These are phyloP conservation scores for Fagus crenata DNA, from an alignment of 306 rosid species.

Conservation along the genomic window DNA sequence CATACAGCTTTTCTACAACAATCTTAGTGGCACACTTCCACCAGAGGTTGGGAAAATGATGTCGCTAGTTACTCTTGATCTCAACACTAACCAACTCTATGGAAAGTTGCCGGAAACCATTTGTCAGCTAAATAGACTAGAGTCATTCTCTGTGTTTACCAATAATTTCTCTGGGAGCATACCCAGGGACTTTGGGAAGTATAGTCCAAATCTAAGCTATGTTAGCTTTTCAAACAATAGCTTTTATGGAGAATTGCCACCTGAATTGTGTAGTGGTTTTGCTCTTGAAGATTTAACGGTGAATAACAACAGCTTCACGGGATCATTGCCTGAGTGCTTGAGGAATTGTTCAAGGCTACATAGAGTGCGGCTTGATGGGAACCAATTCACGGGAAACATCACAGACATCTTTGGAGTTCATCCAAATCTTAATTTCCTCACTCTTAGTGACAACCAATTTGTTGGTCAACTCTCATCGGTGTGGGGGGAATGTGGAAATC, in stretches of 20 bases:
- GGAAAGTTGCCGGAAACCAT: conserved; percentile 60
- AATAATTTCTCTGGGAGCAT: conserved; percentile 54
- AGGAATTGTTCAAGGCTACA: conserved; percentile 46
- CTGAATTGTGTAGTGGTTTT: conserved; percentile 47
- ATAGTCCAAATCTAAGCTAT: conserved; percentile 33
- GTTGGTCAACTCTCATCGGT: conserved; percentile 51
- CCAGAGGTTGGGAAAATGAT: conserved; percentile 54
- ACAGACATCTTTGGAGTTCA: conserved; percentile 45
- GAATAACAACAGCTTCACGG: conserved; percentile 50
- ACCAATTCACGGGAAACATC: conserved; percentile 56
- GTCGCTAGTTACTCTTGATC: conserved; percentile 42
- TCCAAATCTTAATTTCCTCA: conserved; percentile 31
- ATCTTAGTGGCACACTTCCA: conserved; percentile 51
- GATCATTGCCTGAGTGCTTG: conserved; percentile 59
- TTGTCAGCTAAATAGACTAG: conserved; percentile 30
- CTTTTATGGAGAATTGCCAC: conserved; percentile 66
- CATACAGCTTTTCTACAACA: conserved; percentile 44
- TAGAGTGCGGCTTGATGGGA: conserved; percentile 55
- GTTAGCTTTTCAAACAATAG: conserved; percentile 58
- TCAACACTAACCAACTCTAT: conserved; percentile 36
- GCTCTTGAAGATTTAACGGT: conserved; percentile 24
- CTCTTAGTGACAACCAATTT: conserved; percentile 41
- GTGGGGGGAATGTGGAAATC: conserved; percentile 54
- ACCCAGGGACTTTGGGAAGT: conserved; percentile 57
- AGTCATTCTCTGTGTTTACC: conserved; percentile 46